Conservation (phyloP, 2,329 filamentous ascomycete genomes). For the Sarocladium strictum region DNA sequence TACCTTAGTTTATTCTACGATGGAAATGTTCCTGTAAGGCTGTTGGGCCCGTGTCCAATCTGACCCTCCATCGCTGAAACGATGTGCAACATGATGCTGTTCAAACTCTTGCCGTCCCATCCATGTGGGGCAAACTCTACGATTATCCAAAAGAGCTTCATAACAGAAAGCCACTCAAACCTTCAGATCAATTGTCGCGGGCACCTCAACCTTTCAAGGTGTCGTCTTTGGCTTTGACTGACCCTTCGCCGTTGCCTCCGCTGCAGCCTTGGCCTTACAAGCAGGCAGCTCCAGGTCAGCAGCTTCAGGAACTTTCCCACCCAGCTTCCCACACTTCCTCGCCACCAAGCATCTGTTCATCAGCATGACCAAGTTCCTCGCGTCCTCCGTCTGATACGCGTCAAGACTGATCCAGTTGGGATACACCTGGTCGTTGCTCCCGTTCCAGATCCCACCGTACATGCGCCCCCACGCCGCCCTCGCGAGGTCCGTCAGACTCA, state of each 20-base stretch:
- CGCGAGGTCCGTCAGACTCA: constrained; percentile 13
- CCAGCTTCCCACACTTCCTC: constrained; percentile 18
- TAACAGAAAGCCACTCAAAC: not conserved
- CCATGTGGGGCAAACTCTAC: too few species aligned
- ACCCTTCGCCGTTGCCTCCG: not conserved
- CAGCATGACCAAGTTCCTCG: constrained; percentile 19
- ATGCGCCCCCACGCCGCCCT: constrained; percentile 16
- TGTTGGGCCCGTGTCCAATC: not conserved
- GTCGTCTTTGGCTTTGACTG: too few species aligned
- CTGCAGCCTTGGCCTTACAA: not conserved
- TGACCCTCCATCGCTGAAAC: too few species aligned
- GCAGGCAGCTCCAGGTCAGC: not conserved
- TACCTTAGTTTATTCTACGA: too few species aligned
- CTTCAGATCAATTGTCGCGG: too few species aligned
- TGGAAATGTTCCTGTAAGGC: not conserved
- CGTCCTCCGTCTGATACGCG: constrained; percentile 18
- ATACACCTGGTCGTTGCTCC: constrained; percentile 17
- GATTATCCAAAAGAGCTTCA: too few species aligned
- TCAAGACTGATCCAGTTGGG: constrained; percentile 29
- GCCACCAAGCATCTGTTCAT: constrained; percentile 26
- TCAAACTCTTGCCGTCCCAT: too few species aligned
- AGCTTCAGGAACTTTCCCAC: constrained; percentile 13
- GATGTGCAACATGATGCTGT: too few species aligned
- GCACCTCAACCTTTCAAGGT: too few species aligned
- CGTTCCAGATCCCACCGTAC: constrained; percentile 19